Base-by-base conservation (phyloP, 768 basidiomycete species). In the Hydnum rufescens region DNA sequence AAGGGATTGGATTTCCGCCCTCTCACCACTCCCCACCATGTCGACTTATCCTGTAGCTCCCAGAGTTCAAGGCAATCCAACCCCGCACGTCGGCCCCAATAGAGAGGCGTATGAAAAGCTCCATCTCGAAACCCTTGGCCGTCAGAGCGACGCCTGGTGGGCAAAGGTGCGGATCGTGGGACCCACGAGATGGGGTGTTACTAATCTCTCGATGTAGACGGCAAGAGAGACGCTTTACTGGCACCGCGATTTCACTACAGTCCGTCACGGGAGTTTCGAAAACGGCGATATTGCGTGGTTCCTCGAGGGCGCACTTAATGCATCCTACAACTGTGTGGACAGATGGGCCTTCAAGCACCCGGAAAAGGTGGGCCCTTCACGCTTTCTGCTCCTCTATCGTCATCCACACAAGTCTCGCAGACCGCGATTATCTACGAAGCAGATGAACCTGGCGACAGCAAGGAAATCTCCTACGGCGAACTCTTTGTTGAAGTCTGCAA, bases 361-460 rank as follows among this genome's bases (percentile, higher is more conserved):
- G 0, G 68, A 95, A 64, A 69, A 68, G 61, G 65, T 64, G 36
- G 32, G 61, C 49, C 43, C 5, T 32, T 49, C 8, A 29, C 13
- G 26, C 48, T 47, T 22, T 23, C 42, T 36, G 22, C 5, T 28
- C 49, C 13, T 19, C 18, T 16, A 6, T 32, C n/a, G n/a, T 42
- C 19, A 16, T 2, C 6, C 22, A 16, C n/a, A 18, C 49, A 8
- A 16, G 8, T 26, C 44, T 47, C 44, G 8, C 58, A 89, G 84
- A 78, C 80, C 26, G 93, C 93, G 28, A 95, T 97, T 67, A 90
- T 97, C 65, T 99, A 92, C 69, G 93, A 99, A 65, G 92, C 90
- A 1, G 93, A 99, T 61, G 93, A 99, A 64, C 83, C 90, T 0
- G 78, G 74, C 52, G 73, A 86, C 46, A 83, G 87, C 48, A 64